A percentile compares a stretch with the other conserved stretches of the same genome.
These are phyloP conservation scores for Graphium sp. DNA, from an alignment of 2,329 filamentous ascomycete species.

Conservation along the genomic window DNA sequence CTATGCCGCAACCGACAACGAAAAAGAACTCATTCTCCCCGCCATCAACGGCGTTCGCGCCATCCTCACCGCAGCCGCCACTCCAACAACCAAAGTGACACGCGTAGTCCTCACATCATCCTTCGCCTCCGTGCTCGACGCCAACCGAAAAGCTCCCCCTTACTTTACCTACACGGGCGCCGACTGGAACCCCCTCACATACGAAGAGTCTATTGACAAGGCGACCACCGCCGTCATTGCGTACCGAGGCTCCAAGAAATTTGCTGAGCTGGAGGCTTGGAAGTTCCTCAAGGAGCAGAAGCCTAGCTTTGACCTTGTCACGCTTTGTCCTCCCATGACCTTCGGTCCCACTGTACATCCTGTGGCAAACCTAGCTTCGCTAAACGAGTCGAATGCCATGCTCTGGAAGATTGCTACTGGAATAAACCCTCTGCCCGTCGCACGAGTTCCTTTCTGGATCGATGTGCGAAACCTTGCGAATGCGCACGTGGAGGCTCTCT, in stretches of 20 bases:
- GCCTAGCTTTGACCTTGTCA: constrained; percentile 22
- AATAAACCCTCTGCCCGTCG: constrained; percentile 16
- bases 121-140: constrained; percentile 47
- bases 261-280: constrained; percentile 17
- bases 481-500: constrained; percentile 23
- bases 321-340: constrained; percentile 25
- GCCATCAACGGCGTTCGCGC: constrained; percentile 26
- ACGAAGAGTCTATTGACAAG: constrained; percentile 25
- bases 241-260: constrained; percentile 17
- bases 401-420: constrained; percentile 22
- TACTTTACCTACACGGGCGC: constrained; percentile 33
- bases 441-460: constrained; percentile 23
- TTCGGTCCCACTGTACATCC: constrained; percentile 25
- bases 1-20: constrained; percentile 23
- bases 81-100: constrained; percentile 8
- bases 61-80: constrained; percentile 17
- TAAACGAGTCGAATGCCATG: constrained; percentile 24
- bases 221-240: constrained; percentile 19
- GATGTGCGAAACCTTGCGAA: constrained; percentile 27
- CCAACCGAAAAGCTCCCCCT: constrained; percentile 24
- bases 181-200: constrained; percentile 41
- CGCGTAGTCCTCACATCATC: constrained; percentile 43
- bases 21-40: constrained; percentile 24
- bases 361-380: constrained; percentile 12
- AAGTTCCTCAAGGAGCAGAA: constrained; percentile 16